Percentiles rank a stretch among this genome's conserved stretches.
Evolutionary conservation across 2,329 filamentous ascomycete genomes (phyloP).

Genomic region (Annulohypoxylon truncatum): DNA sequence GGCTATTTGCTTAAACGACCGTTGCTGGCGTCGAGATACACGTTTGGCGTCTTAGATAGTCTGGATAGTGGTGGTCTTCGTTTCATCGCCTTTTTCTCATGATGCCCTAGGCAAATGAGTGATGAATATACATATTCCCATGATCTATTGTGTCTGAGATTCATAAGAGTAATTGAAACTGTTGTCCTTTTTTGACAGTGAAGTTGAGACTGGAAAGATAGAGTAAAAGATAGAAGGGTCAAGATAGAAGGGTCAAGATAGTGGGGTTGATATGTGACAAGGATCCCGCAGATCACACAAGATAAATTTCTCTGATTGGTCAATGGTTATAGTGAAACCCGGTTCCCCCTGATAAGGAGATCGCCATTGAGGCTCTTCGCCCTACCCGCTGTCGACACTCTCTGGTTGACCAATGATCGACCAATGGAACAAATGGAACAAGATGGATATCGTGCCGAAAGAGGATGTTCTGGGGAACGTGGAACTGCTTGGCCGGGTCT

Average conservation of each 20-base stretch:
- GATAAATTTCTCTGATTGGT: conserved; percentile 35
- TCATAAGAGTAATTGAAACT: not conserved
- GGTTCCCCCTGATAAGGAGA: conserved; percentile 29
- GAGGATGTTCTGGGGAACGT: conserved; percentile 6
- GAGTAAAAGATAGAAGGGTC: conserved; percentile 18
- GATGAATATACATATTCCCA: not conserved
- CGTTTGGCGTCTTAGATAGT: conserved; percentile 14
- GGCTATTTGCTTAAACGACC: not conserved
- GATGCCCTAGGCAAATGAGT: not conserved
- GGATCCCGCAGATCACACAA: conserved; percentile 43
- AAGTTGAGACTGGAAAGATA: conserved; percentile 6
- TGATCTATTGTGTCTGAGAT: not conserved
- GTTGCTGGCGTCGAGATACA: conserved; percentile 22
- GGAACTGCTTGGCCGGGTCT: conserved; percentile 7
- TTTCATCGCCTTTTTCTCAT: not conserved
- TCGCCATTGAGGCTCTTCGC: conserved; percentile 37
- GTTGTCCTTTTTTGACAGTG: conserved; percentile 1
- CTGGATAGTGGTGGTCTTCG: not conserved
- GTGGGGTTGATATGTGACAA: conserved; percentile 31
- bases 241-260: conserved; percentile 22
- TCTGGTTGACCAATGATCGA: not conserved
- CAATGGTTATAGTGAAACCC: conserved; percentile 41
- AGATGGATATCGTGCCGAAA: conserved; percentile 3
- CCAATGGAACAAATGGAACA: conserved; percentile 24
- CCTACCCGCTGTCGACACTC: conserved; percentile 5